Evolutionary conservation across 345 rosid species (phyloP).

Genomic region (Rhodamnia rubescens): DNA sequence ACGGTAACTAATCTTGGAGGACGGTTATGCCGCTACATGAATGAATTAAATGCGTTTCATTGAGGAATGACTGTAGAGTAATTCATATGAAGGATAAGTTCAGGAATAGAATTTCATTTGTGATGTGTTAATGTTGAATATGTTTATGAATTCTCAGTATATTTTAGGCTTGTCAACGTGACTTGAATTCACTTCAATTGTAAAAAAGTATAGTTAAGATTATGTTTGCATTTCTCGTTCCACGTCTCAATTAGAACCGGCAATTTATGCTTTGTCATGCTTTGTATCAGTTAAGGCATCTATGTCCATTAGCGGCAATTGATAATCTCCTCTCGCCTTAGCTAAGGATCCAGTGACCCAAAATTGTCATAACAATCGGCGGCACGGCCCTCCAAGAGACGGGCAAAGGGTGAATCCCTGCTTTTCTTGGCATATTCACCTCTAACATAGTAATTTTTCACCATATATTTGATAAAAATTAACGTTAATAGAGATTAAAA

Average conservation of each 20-base stretch:
- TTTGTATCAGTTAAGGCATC: no score
- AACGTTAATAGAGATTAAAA: neutral
- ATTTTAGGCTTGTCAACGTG: neutral
- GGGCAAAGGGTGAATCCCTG: neutral
- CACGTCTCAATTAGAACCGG: no score
- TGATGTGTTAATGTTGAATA: no score
- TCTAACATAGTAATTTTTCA: no score
- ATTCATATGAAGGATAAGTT: no score
- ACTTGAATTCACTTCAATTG: neutral
- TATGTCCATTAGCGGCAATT: no score
- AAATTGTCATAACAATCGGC: neutral
- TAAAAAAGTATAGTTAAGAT: neutral
- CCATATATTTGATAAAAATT: neutral
- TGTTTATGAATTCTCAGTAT: neutral
- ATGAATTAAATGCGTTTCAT: neutral
- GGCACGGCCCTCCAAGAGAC: neutral
- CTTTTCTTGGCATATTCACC: no score
- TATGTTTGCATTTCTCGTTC: no score
- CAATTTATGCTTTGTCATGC: no score
- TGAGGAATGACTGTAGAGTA: no score
- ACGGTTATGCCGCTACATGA: neutral
- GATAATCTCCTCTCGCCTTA: neutral
- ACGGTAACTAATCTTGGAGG: neutral
- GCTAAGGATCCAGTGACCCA: neutral
- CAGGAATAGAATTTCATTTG: no score